Evolutionary conservation across 352 stramenopile genomes (phyloP).

Genomic region (Blastocystis sp.): DNA sequence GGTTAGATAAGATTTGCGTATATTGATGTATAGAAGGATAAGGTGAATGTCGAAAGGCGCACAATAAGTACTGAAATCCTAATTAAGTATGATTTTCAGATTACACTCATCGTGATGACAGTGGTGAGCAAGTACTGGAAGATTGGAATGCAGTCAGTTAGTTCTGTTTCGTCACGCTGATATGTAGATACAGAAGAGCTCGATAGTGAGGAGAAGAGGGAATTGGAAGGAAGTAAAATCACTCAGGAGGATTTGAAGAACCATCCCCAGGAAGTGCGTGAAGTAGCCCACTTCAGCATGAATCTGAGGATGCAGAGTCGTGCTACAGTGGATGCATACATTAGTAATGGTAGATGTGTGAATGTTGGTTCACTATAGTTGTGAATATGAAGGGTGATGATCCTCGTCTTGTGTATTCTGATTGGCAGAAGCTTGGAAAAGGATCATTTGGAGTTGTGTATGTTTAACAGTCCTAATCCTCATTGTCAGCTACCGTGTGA

Average conservation of each 20-base stretch:
- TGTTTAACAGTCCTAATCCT: background rate
- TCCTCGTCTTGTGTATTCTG: background rate
- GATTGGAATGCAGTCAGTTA: conserved; percentile 31
- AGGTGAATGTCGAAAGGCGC: background rate
- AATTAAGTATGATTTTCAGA: background rate
- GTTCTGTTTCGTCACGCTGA: background rate
- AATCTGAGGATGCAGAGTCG: background rate
- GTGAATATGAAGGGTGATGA: conserved; percentile 19
- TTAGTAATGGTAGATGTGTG: background rate
- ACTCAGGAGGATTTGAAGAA: conserved; percentile 14
- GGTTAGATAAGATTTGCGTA: background rate
- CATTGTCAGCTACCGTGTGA: background rate
- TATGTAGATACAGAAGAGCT: background rate
- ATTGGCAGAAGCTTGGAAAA: conserved; percentile 39
- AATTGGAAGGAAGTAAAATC: conserved; percentile 4
- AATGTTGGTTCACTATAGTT: background rate
- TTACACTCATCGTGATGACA: background rate
- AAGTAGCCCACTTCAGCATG: conserved; percentile 19
- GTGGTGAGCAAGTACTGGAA: background rate
- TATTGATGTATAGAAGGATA: background rate
- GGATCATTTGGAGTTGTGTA: conserved; percentile 48
- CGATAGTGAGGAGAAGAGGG: background rate
- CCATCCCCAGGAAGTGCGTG: conserved; percentile 14
- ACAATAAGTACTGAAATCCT: background rate
- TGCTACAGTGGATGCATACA: background rate